Percentiles rank a stretch among this genome's conserved stretches.
These are phyloP conservation scores for Penicillium alfredii DNA, from an alignment of 495 filamentous ascomycete genomes.

Conservation along the genomic window DNA sequence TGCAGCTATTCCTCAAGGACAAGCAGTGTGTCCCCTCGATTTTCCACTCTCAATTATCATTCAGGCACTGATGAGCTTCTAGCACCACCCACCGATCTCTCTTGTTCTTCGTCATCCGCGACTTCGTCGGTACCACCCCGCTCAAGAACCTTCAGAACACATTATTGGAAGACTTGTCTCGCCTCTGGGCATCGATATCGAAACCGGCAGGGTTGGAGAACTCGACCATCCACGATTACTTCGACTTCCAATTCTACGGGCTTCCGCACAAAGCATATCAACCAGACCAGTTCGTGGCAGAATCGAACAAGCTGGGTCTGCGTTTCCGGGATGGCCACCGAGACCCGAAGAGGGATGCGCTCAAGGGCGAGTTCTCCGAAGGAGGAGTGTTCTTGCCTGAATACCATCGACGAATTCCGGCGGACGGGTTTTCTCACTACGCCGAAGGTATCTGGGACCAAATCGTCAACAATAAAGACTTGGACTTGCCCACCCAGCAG, in stretches of 20 bases:
- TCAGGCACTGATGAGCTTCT: conserved; percentile 14
- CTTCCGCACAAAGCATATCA: conserved; percentile 95
- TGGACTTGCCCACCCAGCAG: conserved; percentile 95
- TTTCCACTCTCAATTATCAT: conserved; percentile 18
- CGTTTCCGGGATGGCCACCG: conserved; percentile 78
- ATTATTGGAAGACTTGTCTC: conserved; percentile 78
- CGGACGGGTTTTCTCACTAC: conserved; percentile 89
- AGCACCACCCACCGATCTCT: conserved; percentile 87
- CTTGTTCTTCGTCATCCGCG: conserved; percentile 96
- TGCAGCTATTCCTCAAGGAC: conserved; percentile 94
- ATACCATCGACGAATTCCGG: conserved; percentile 92
- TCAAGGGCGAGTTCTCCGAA: conserved; percentile 60
- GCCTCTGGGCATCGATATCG: conserved; percentile 86
- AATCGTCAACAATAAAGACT: conserved; percentile 96
- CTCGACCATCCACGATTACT: conserved; percentile 90
- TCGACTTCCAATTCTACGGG: conserved; percentile 95
- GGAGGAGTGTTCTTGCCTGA: conserved; percentile 84
- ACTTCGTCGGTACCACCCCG: conserved; percentile 88
- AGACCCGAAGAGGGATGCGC: conserved; percentile 49
- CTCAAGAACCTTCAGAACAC: conserved; percentile 83
- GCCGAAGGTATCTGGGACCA: conserved; percentile 95
- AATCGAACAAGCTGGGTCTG: conserved; percentile 70
- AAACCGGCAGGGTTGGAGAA: conserved; percentile 86
- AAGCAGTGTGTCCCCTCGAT: conserved; percentile 51
- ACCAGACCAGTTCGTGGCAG: conserved; percentile 80